Conservation (phyloP, 2,329 filamentous ascomycete species). For the Ilyonectria sp. region DNA sequence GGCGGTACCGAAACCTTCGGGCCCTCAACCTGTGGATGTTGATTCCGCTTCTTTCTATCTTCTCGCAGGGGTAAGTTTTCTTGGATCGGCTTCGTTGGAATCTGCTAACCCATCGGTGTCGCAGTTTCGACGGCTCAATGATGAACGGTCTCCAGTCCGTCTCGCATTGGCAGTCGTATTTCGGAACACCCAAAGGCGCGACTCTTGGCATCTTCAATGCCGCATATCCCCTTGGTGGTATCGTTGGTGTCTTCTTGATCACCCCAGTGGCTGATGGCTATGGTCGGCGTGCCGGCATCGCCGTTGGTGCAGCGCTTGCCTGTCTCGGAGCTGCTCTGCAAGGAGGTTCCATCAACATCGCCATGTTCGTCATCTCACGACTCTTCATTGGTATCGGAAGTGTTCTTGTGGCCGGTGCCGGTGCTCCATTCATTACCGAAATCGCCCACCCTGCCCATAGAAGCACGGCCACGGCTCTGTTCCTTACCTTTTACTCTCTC, state of each 20-base stretch:
- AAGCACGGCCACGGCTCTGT: conserved; percentile 16
- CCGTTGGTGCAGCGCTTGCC: not conserved
- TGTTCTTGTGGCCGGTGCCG: conserved; percentile 3
- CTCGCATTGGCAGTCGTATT: not conserved
- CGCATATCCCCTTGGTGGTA: conserved; percentile 4
- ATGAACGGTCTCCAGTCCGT: conserved; percentile 11
- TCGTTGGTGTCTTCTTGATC: not conserved
- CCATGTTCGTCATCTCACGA: conserved; percentile 26
- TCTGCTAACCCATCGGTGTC: not conserved
- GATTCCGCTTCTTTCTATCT: conserved; percentile 14
- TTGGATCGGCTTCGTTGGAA: not conserved
- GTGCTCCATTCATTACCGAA: conserved; percentile 20
- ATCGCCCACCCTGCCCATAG: conserved; percentile 14
- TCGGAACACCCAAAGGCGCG: not conserved
- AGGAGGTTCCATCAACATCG: conserved; percentile 8
- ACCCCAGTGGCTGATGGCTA: not conserved
- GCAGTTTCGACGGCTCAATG: conserved; percentile 2
- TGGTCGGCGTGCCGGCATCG: not conserved
- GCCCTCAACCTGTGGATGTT: conserved; percentile 10
- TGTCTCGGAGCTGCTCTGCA: conserved; percentile 21
- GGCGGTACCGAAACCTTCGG: conserved; percentile 8
- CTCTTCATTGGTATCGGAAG: conserved; percentile 15
- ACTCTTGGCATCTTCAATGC: conserved; percentile 14
- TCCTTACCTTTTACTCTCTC: conserved; percentile 20
- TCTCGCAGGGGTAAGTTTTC: not conserved